Evolutionary conservation across 2,329 filamentous ascomycete genomes (phyloP), one percentile per base, ranked within the genome.

Genomic region (Alternaria tenuissima): DNA sequence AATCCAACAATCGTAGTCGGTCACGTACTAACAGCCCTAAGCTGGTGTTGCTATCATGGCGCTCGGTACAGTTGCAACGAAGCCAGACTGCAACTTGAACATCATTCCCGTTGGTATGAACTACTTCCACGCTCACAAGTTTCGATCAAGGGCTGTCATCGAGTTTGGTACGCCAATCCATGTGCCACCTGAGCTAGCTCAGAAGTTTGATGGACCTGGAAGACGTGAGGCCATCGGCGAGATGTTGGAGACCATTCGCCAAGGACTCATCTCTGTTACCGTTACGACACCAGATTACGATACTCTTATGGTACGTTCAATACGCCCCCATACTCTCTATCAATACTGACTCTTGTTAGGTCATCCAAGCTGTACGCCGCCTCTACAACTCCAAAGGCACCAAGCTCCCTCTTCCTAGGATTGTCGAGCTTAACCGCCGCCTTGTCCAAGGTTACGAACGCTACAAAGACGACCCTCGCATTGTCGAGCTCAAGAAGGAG

Each of bases 21-120:
- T 18, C 12, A 16, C 42, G 26, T 41, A 52, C 72, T 74, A 62
- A 78, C 44, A 47, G 7, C 30, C 16, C 57, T 11, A 66, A 88
- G 94, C 95, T 71, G 94, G 94, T 78, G 93, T 99, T 61, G 95
- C 95, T 59, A 95, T 99, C 74, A 99, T 99, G 94, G 95, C 94
- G 12, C 86, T 99, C 36, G 94, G 94, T 39, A 91, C 95, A 1
- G 84, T 98, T 52, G 93, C 92, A 5, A 89, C 93, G 57, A 88
- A 94, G 63, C 94, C 94, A 3, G 86, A 94, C 65, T 97, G 92
- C 74, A 93, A 92, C 30, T 83, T 99, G 63, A 96, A 94, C 79
- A 97, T 99, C 70, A 92, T 99, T 24, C 95, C 95, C 4, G 94
- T 95, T 52, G 94, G 94, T 71, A 97, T 99, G 94, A 99, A 99